phyloP scores from a whole-genome alignment of 2,329 filamentous ascomycete species.

The Microsporum audouinii region DNA sequence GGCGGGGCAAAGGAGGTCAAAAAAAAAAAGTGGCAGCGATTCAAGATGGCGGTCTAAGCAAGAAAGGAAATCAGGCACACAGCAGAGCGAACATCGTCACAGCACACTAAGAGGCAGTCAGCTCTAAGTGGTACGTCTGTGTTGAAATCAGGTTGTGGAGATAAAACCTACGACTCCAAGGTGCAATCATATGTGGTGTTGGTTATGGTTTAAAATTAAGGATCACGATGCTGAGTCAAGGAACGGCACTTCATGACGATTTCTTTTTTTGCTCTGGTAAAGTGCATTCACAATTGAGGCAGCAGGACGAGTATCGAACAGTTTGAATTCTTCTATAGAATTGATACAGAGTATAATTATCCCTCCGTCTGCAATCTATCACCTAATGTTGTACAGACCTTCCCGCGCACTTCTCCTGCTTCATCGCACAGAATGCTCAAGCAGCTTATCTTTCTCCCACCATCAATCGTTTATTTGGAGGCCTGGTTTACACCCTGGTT shows the following conservation, averaged over 20 bases:
- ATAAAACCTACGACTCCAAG: background rate
- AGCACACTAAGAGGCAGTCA: background rate
- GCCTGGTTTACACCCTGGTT: conserved; percentile 31
- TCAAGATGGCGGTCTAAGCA: background rate
- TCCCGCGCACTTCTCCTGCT: background rate
- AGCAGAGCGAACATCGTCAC: background rate
- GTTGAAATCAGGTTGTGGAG: background rate
- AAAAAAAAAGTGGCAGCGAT: background rate
- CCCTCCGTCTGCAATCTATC: background rate
- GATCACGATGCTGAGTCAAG: background rate
- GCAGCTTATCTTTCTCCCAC: background rate
- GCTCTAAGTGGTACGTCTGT: background rate
- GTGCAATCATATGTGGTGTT: background rate
- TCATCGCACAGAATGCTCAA: background rate
- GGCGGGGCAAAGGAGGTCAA: background rate
- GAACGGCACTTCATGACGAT: background rate
- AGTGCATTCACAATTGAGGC: background rate
- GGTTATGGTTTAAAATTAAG: background rate
- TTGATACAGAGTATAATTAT: background rate
- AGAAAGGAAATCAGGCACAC: background rate
- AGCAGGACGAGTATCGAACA: background rate
- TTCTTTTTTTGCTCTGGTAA: background rate
- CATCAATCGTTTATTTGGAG: conserved; percentile 21
- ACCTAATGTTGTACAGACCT: background rate
- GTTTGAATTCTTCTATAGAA: background rate